Base-by-base conservation (phyloP, 768 basidiomycete genomes). In the Serendipita vermifera region DNA sequence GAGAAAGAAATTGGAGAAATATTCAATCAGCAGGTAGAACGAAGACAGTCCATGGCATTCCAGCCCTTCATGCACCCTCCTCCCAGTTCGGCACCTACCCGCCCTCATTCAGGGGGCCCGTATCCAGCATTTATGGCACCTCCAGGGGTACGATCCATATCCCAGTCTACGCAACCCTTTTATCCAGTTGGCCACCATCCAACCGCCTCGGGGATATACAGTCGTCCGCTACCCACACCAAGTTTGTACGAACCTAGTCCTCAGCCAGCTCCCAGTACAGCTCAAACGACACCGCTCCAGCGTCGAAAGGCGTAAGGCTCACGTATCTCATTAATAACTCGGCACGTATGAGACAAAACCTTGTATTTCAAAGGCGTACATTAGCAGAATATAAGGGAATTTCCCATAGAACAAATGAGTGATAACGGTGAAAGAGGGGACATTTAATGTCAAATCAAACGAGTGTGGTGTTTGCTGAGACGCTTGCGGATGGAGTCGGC, bases 1-100 rank as follows among this genome's bases (percentile, higher is more conserved):
- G 82, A 86, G 63, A 78, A 78, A 59, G 81, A 84, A 62, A 85
- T 86, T 54, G 80, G 79, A 1, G 83, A 86, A 60, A 67, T 87
- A 51, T 83, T 85, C 22, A 20, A 29, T n/a, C 17, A 51, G 27
- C 46, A 51, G 31, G 20, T 22, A 31, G 20, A 51, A 29, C 46
- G 31, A 20, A n/a, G n/a, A n/a, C 46, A 51, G 31, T 36, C 35
- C 35, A 36, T 36, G 35, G 35, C 39, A 41, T 7, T 41, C 17
- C 15, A 17, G 6, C 39, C 26, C 39, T 2, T 26, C 17, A 41
- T 41, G 9, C 13, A 17, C 36, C 36, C 36, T 38, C 13, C 36
- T 13, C 1, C 36, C 36, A 38, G 17, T 13, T 13, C 36, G 17
- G 13, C 36, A 13, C 13, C 36, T 13, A 38, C 36, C 17, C 36